Evolutionary conservation across 202 grass and related monocot genomes (phyloP).

Genomic region (Digitaria exilis): DNA sequence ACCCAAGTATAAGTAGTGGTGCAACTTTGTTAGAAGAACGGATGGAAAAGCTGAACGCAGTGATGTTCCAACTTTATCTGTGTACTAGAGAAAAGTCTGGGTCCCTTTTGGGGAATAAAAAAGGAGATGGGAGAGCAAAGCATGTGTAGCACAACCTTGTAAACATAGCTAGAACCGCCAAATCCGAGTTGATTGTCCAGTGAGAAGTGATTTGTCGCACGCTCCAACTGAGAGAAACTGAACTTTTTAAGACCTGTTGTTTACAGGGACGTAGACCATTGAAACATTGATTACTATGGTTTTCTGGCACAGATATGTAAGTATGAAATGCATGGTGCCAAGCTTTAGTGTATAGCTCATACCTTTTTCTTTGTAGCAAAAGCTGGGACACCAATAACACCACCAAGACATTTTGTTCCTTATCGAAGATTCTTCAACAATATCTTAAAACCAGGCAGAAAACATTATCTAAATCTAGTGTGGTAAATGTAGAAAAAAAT

Average conservation of each 20-base stretch:
- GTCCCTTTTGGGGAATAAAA: no score
- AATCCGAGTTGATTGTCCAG: neutral
- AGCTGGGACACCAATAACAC: neutral
- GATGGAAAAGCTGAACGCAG: neutral
- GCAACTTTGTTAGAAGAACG: neutral
- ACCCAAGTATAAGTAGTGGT: no score
- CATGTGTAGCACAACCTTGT: conserved; percentile 22
- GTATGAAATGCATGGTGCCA: neutral
- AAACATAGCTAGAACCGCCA: conserved; percentile 15
- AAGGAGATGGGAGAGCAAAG: neutral
- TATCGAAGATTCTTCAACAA: neutral
- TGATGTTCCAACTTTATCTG: neutral
- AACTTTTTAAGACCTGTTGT: neutral
- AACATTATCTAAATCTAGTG: neutral
- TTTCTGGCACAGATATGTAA: no score
- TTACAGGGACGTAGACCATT: neutral
- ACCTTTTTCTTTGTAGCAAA: neutral
- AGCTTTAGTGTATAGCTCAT: neutral
- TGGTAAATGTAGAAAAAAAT: no score
- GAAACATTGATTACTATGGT: neutral
- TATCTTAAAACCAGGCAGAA: neutral
- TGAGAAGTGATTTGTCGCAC: conserved; percentile 29
- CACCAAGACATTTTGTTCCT: neutral
- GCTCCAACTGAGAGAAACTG: conserved; percentile 1
- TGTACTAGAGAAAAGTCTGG: neutral